These are phyloP conservation scores for Suhomyces faveliae DNA, from an alignment of 805 yeast genomes.

Conservation along the genomic window DNA sequence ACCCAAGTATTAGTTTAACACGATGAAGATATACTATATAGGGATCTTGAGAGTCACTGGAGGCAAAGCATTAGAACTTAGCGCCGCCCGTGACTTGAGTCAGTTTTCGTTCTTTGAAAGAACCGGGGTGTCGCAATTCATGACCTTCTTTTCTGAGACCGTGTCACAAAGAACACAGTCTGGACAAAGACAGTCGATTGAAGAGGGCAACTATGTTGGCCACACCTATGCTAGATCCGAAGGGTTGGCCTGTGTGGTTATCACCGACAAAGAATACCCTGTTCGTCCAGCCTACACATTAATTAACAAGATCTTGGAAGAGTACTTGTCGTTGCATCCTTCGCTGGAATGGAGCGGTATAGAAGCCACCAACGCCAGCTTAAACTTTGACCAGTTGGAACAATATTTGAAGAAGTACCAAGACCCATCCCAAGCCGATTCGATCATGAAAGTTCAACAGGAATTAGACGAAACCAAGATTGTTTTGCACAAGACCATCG, in stretches of 20 bases:
- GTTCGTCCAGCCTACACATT: constrained; percentile 94
- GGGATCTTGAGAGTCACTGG: constrained; percentile 72
- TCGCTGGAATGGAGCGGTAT: constrained; percentile 61
- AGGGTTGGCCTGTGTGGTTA: constrained; percentile 87
- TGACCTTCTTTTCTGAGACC: constrained; percentile 91
- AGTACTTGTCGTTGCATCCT: constrained; percentile 82
- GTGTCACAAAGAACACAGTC: constrained; percentile 83
- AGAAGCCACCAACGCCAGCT: constrained; percentile 43
- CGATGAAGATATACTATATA: constrained; percentile 87
- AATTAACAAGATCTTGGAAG: constrained; percentile 87
- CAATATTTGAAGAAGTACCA: constrained; percentile 80
- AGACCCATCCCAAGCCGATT: constrained; percentile 96
- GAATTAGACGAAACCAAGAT: constrained; percentile 97
- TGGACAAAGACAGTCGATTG: constrained; percentile 92
- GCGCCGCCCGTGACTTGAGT: constrained; percentile 77
- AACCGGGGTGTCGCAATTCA: constrained; percentile 78
- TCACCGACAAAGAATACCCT: constrained; percentile 94
- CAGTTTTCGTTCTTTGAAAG: constrained; percentile 90
- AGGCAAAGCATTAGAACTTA: constrained; percentile 69
- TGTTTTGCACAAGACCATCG: constrained; percentile 93
- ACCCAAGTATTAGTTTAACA: background rate
- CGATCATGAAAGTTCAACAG: constrained; percentile 94
- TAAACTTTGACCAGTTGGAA: constrained; percentile 61
- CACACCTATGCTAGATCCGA: constrained; percentile 89
- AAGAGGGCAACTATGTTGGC: constrained; percentile 87